Evolutionary conservation across 2,329 filamentous ascomycete genomes (phyloP), one percentile per base, ranked within the genome.

Genomic region (Pseudocercospora crystallina): DNA sequence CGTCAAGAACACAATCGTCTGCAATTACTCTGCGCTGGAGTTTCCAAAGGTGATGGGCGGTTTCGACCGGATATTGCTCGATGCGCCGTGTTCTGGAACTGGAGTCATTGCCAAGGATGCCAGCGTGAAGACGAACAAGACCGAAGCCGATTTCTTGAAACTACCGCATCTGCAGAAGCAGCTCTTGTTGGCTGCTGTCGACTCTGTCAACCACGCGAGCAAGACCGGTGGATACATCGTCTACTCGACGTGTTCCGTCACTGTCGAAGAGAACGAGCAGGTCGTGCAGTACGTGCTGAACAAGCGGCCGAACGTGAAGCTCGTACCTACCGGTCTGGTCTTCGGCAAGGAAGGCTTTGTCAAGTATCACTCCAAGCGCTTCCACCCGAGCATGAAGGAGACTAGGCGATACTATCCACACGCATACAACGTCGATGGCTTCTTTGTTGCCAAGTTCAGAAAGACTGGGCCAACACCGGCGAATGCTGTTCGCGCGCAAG

Each of bases 71-170:
- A 90, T 99, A 5, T 76, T 97, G 39, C 87, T 97, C 51, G 91
- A 99, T 74, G 91, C 90, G 1, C 94, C 94, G 4, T 97, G 94
- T 76, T 95, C 91, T 2, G 92, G 94, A 61, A 99, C 94, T 1
- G 94, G 94, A 64, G 94, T 99, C 66, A 99, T 99, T 60, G 87
- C 90, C 57, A 99, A 99, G 76, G 94, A 99, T 72, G 83, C 92
- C 30, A 90, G 87, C 59, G 90, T 99, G 62, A 99, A 99, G 80
- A 97, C 92, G 17, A 97, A 96, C 78, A 97, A 97, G 79, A 95
- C 89, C 9, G 90, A 95, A 69, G 86, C 86, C 59, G 94, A 99
- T 71, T 99, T 99, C 76, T 82, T 96, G 71, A 84, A 87, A 65
- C 82, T 99, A 45, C 91, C 94, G 0, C 94, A 99, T 72, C 82